A percentile compares a stretch with the other conserved stretches of the same genome.
Evolutionary conservation across 345 rosid genomes (phyloP).

Genomic region (Salix dunnii): DNA sequence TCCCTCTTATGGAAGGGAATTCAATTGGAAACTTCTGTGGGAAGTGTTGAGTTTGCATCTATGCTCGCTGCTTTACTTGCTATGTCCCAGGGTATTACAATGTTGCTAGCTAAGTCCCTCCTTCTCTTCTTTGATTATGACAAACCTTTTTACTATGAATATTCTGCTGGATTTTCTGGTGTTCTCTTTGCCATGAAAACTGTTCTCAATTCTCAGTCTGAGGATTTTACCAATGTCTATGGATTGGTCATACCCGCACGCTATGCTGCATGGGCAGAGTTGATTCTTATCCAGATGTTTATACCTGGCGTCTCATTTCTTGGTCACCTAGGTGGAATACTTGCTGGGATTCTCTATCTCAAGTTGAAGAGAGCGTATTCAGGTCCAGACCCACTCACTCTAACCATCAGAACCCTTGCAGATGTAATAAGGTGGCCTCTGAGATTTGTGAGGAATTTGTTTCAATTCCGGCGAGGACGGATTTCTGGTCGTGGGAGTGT

Average conservation of each 20-base stretch:
- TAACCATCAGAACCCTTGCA: constrained; percentile 39
- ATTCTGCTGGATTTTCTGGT: constrained; percentile 83
- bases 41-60: constrained; percentile 77
- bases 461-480: constrained; percentile 36
- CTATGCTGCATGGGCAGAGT: constrained; percentile 91
- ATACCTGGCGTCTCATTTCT: constrained; percentile 85
- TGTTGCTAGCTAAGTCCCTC: constrained; percentile 72
- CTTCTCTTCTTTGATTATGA: constrained; percentile 49
- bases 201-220: constrained; percentile 72
- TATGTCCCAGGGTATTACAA: constrained; percentile 82
- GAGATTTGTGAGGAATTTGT: constrained; percentile 39
- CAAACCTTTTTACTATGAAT: constrained; percentile 62
- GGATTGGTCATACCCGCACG: constrained; percentile 72
- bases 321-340: constrained; percentile 94
- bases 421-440: constrained; percentile 55
- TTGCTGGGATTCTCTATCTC: constrained; percentile 80
- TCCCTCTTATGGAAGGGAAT: constrained; percentile 94
- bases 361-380: constrained; percentile 51
- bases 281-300: constrained; percentile 83
- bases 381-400: constrained; percentile 55
- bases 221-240: constrained; percentile 50
- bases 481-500: constrained; percentile 70
- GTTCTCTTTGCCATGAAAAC: constrained; percentile 95
- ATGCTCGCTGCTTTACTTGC: constrained; percentile 65
- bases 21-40: constrained; percentile 81